Conservation (phyloP, 2,329 filamentous ascomycete species). For the Paecilomyces fulvus region DNA sequence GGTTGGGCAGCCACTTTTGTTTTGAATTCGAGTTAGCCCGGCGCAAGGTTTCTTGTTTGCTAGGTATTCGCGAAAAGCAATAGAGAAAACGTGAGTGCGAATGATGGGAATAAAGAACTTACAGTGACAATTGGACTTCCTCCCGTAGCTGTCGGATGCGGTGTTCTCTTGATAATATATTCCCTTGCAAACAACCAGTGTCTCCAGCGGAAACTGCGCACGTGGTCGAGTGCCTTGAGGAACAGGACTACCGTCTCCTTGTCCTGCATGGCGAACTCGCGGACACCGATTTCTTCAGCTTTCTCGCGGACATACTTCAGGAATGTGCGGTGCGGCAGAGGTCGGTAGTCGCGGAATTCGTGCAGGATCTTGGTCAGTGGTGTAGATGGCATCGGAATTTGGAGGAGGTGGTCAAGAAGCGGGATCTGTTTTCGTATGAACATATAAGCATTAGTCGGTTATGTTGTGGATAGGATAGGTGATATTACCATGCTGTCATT, state of each 20-base stretch:
- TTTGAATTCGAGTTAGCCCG: background rate
- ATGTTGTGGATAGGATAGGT: background rate
- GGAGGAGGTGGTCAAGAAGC: slow-evolving; percentile 76
- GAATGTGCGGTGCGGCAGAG: slow-evolving; percentile 81
- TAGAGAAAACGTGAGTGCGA: background rate
- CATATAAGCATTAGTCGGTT: background rate
- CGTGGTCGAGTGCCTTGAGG: slow-evolving; percentile 38
- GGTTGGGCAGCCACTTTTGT: slow-evolving; percentile 39
- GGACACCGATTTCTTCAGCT: slow-evolving; percentile 40
- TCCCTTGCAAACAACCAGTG: slow-evolving; percentile 43
- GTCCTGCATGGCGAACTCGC: slow-evolving; percentile 28
- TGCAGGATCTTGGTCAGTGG: slow-evolving; percentile 79
- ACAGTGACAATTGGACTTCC: slow-evolving; percentile 42
- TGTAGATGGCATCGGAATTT: slow-evolving; percentile 80
- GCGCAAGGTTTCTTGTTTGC: background rate
- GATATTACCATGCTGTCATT: slow-evolving; percentile 74
- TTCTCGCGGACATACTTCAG: slow-evolving; percentile 59
- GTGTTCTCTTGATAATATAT: slow-evolving; percentile 40
- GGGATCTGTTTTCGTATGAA: slow-evolving; percentile 49
- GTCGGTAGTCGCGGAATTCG: slow-evolving; percentile 84
- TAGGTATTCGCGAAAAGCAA: background rate
- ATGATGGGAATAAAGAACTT: slow-evolving; percentile 10
- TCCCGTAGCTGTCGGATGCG: slow-evolving; percentile 40
- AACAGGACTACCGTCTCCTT: slow-evolving; percentile 35
- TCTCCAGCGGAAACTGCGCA: slow-evolving; percentile 42